Base-by-base conservation (phyloP, 2,329 filamentous ascomycete genomes). In the Colletotrichum sublineola region DNA sequence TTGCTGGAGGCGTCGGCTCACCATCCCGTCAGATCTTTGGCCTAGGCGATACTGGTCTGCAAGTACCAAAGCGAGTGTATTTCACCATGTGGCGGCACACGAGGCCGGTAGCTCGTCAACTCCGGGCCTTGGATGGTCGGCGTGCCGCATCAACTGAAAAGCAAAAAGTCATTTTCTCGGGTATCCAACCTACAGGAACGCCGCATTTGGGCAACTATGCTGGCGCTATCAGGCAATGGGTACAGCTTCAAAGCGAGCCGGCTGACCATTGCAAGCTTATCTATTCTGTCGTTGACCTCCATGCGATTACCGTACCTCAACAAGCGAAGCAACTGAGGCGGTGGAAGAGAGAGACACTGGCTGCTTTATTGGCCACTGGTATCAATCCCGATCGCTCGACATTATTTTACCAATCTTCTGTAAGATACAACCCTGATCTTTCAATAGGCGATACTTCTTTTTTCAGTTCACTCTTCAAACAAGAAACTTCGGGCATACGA, bases 141-240 rank as follows among this genome's bases (percentile, higher is more conserved):
- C 70, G 70, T 38, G 44, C 57, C 24, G 20, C 52, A 20, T 74
- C 70, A 1, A 74, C 61, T 20, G 24, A 56, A 31, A 52, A 55
- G 14, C 66, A 33, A 5, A 69, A 86, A 67, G 86, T 92, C 71
- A 90, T 98, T 78, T 98, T 99, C 85, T 98, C 96, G 4, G 96
- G 95, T 65, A 99, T 99, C 77, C 96, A 99, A 82, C 96, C 96
- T 24, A 99, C 96, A 0, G 96, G 96, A 46, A 88, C 97, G 33
- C 96, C 96, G 18, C 96, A 99, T 81, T 84, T 99, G 40, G 96
- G 96, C 67, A 99, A 99, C 83, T 99, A 98, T 82, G 88, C 97
- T 14, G 96, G 96, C 36, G 96, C 96, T 20, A 84, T 99, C 67
- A 89, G 90, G 63, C 91, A 94, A 86, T 99, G 96, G 96, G 92